phyloP scores from a whole-genome alignment of 2,329 filamentous ascomycete genomes.

The Bipolaris oryzae region DNA sequence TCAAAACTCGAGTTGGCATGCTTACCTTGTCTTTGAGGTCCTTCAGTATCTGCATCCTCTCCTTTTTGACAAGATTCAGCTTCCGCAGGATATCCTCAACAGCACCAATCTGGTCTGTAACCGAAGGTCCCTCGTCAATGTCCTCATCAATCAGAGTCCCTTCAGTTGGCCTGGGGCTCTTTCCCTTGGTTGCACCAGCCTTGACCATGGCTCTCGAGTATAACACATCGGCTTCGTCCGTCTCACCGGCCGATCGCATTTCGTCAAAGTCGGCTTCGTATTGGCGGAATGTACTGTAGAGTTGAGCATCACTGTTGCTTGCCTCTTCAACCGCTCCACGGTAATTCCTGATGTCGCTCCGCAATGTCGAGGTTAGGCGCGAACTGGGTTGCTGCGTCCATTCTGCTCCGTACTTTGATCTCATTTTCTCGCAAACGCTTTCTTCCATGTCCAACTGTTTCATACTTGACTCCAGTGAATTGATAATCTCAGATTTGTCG shows the following conservation, averaged over 20 bases:
- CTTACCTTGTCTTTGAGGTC: slow-evolving; percentile 95
- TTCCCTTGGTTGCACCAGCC: slow-evolving; percentile 67
- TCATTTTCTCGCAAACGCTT: slow-evolving; percentile 98
- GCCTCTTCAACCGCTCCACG: slow-evolving; percentile 89
- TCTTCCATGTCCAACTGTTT: slow-evolving; percentile 97
- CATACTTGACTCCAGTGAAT: slow-evolving; percentile 75
- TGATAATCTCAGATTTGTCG: slow-evolving; percentile 76
- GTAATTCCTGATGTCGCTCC: slow-evolving; percentile 86
- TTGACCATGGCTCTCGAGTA: slow-evolving; percentile 88
- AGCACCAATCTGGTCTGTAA: slow-evolving; percentile 84
- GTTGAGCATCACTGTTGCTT: slow-evolving; percentile 79
- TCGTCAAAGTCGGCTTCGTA: slow-evolving; percentile 91
- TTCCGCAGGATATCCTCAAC: slow-evolving; percentile 93
- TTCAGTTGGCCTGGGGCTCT: slow-evolving; percentile 68
- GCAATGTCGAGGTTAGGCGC: slow-evolving; percentile 82
- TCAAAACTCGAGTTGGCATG: not conserved
- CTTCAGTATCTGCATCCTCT: slow-evolving; percentile 89
- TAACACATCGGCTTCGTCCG: slow-evolving; percentile 82
- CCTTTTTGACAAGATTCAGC: slow-evolving; percentile 88
- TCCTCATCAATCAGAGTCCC: slow-evolving; percentile 89
- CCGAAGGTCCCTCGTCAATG: slow-evolving; percentile 79
- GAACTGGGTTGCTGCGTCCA: slow-evolving; percentile 98
- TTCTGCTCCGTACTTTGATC: slow-evolving; percentile 91
- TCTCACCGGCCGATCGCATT: slow-evolving; percentile 88
- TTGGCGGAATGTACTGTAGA: slow-evolving; percentile 82